These are phyloP conservation scores for Epichloe typhina DNA, from an alignment of 2,329 filamentous ascomycete species.

Conservation along the genomic window DNA sequence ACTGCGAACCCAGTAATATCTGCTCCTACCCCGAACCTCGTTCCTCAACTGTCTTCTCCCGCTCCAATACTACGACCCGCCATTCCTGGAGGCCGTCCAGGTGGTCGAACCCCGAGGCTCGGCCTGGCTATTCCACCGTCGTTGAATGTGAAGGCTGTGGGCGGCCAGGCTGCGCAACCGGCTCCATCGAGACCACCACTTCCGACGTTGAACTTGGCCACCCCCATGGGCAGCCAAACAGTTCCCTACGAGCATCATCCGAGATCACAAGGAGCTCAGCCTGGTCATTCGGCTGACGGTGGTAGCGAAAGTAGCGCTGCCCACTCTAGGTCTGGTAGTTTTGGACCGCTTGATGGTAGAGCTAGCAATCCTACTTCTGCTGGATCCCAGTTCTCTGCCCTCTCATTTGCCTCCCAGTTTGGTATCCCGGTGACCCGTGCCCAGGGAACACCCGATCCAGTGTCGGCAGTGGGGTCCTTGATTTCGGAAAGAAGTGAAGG, in stretches of 20 bases:
- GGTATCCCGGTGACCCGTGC: conserved; percentile 53
- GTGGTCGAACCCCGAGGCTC: conserved; percentile 59
- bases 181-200: conserved; percentile 38
- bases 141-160: conserved; percentile 66
- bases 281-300: conserved; percentile 55
- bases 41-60: conserved; percentile 56
- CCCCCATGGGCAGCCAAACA: conserved; percentile 70
- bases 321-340: conserved; percentile 74
- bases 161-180: conserved; percentile 28
- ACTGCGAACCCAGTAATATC: conserved; percentile 14
- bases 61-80: conserved; percentile 74
- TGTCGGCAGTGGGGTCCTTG: conserved; percentile 74
- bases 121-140: conserved; percentile 85
- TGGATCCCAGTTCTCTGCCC: conserved; percentile 71
- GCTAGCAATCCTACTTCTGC: conserved; percentile 74
- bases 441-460: conserved; percentile 65
- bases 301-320: conserved; percentile 69
- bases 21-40: conserved; percentile 22
- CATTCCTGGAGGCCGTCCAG: conserved; percentile 55
- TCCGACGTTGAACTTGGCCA: conserved; percentile 73
- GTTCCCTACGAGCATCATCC: conserved; percentile 55
- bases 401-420: conserved; percentile 66
- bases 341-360: conserved; percentile 61
- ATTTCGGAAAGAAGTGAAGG: conserved; percentile 72
- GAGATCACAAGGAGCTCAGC: conserved; percentile 37